Evolutionary conservation across 371 early-diverging fungal genomes (phyloP).

Genomic region (Amoeboaphelidium protococcarum): DNA sequence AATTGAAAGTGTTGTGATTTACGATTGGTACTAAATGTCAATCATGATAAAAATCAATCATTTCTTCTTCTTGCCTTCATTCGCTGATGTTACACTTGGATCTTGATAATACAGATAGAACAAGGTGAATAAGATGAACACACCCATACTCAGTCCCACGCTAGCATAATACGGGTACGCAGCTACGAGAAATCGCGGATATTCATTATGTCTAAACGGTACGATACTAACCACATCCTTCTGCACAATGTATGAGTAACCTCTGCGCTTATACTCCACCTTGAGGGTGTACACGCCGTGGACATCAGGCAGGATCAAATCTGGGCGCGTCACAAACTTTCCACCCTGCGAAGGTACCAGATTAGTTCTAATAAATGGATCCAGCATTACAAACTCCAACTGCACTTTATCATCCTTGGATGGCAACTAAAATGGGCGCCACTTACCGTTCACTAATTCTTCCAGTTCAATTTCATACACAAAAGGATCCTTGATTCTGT

Average conservation of each 20-base stretch:
- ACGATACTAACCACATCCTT: constrained; percentile 52
- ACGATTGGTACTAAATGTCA: too few relatives aligned
- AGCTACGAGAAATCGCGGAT: constrained; percentile 59
- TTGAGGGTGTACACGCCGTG: constrained; percentile 87
- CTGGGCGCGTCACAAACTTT: too few relatives aligned
- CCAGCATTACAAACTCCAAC: constrained; percentile 78
- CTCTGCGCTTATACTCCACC: constrained; percentile 59
- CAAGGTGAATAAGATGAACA: constrained; percentile 29
- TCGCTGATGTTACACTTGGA: too few relatives aligned
- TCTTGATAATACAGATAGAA: neutral
- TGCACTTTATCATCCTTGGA: constrained; percentile 33
- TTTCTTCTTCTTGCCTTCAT: too few relatives aligned
- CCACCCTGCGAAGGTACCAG: too few relatives aligned
- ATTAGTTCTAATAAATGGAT: constrained; percentile 71
- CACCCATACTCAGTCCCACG: constrained; percentile 46
- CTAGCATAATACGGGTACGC: constrained; percentile 86
- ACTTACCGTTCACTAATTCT: constrained; percentile 41
- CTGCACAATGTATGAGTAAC: constrained; percentile 36
- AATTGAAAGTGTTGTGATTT: too few relatives aligned
- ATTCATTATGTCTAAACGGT: constrained; percentile 80
- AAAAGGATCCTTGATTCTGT: constrained; percentile 69
- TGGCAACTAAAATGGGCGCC: constrained; percentile 34
- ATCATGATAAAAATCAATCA: too few relatives aligned
- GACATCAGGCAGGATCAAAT: constrained; percentile 57
- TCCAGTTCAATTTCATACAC: constrained; percentile 51